Evolutionary conservation across 176 grass and related monocot genomes (phyloP).

Genomic region (Oryza meridionalis): DNA sequence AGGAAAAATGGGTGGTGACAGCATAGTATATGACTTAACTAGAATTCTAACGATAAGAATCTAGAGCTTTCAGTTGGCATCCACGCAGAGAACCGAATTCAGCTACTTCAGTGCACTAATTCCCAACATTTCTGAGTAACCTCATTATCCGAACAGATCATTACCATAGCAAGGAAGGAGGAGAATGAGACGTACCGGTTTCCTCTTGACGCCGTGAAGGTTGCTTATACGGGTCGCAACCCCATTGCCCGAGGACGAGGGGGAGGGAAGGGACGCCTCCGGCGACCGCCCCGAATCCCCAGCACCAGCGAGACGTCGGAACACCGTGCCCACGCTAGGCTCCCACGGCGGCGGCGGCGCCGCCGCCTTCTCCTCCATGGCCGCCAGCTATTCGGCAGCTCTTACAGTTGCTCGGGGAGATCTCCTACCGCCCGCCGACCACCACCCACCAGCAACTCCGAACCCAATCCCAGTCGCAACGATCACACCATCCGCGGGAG

Average conservation of each 20-base stretch:
- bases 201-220: conserved; percentile 50
- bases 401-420: conserved; percentile 8
- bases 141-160: neutral
- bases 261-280: conserved; percentile 2
- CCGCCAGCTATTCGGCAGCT: conserved; percentile 12
- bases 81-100: conserved; percentile 8
- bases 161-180: neutral
- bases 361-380: conserved; percentile 46
- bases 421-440: conserved; percentile 29
- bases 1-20: neutral
- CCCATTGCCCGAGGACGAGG: conserved; percentile 40
- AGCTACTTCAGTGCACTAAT: neutral
- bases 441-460: conserved; percentile 11
- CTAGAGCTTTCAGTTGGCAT: neutral
- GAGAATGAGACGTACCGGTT: conserved; percentile 59
- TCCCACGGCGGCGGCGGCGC: conserved; percentile 38
- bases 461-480: conserved; percentile 15
- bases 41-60: neutral
- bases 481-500: conserved; percentile 47
- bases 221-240: conserved; percentile 43
- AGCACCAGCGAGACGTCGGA: conserved; percentile 33
- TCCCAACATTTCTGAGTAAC: neutral
- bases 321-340: conserved; percentile 51
- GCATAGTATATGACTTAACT: neutral
- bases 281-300: neutral